A percentile compares a stretch with the other conserved stretches of the same genome.
phyloP scores from a whole-genome alignment of 192 early-diverging fungal species.

The Rhizoclosmatium sp. region DNA sequence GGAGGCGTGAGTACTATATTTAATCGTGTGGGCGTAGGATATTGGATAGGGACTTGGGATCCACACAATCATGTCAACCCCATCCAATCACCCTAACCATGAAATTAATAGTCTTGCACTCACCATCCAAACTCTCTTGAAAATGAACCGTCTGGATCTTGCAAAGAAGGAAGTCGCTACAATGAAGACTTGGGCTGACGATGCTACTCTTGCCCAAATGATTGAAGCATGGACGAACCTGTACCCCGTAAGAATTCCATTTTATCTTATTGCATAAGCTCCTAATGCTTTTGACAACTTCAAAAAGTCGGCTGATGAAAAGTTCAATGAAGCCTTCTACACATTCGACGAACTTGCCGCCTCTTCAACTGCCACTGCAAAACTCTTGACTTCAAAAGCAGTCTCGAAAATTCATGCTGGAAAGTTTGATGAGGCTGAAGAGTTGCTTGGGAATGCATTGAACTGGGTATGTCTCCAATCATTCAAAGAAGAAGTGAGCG shows the following conservation, averaged over 20 bases:
- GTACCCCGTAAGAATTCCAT: constrained; percentile 12
- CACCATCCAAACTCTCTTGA: constrained; percentile 78
- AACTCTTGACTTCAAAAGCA: constrained; percentile 82
- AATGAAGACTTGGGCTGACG: constrained; percentile 91
- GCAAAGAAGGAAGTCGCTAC: constrained; percentile 80
- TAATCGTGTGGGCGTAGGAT: no score
- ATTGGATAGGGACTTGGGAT: no score
- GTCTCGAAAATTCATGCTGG: constrained; percentile 81
- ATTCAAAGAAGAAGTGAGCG: no score
- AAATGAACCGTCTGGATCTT: constrained; percentile 83
- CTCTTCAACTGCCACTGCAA: constrained; percentile 71
- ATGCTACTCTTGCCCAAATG: constrained; percentile 91
- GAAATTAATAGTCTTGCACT: constrained; percentile 68
- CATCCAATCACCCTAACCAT: background rate
- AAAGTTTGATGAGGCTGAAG: constrained; percentile 83
- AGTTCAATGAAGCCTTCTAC: constrained; percentile 89
- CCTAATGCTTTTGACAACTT: background rate
- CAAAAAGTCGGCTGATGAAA: constrained; percentile 71
- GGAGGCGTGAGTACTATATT: constrained; percentile 70
- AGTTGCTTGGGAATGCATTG: constrained; percentile 79
- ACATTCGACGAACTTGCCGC: constrained; percentile 94
- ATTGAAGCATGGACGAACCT: constrained; percentile 88
- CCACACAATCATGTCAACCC: no score
- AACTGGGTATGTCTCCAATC: constrained; percentile 32
- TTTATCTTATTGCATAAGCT: background rate